phyloP scores from a whole-genome alignment of 495 filamentous ascomycete genomes.

The Endocarpon pusillum region DNA sequence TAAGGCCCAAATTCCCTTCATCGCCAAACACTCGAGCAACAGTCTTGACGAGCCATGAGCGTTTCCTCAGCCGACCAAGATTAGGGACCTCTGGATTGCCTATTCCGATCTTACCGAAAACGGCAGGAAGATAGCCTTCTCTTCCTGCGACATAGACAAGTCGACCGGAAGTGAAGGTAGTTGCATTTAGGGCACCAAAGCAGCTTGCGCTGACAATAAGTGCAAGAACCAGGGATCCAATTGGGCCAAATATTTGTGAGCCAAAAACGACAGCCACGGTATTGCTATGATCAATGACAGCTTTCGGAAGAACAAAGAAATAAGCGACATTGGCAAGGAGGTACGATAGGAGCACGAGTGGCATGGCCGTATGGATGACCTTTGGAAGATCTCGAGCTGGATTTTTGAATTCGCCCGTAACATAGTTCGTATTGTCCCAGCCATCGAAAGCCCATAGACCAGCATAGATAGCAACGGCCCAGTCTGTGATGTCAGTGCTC shows the following conservation, averaged over 20 bases:
- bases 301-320: conserved; percentile 81
- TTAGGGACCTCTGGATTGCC: conserved; percentile 8
- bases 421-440: conserved; percentile 98
- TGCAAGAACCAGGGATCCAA: conserved; percentile 70
- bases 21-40: conserved; percentile 41
- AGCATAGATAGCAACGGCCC: conserved; percentile 87
- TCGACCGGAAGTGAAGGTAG: conserved; percentile 83
- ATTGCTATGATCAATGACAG: conserved; percentile 64
- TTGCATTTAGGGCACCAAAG: conserved; percentile 83
- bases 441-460: conserved; percentile 97
- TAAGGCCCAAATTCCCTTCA: conserved; percentile 48
- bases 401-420: conserved; percentile 88
- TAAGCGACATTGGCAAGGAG: conserved; percentile 82
- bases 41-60: conserved; percentile 38
- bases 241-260: conserved; percentile 67
- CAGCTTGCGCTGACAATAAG: conserved; percentile 78
- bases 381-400: conserved; percentile 79
- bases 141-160: conserved; percentile 89
- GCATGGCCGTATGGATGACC: conserved; percentile 94
- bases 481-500: conserved; percentile 55
- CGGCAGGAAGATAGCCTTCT: conserved; percentile 75
- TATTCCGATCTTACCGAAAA: conserved; percentile 74
- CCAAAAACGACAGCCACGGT: conserved; percentile 93
- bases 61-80: conserved; percentile 31
- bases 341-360: conserved; percentile 79